Evolutionary conservation across 805 yeast genomes (phyloP).

Genomic region (Saccharomycopsis synnaedendra): DNA sequence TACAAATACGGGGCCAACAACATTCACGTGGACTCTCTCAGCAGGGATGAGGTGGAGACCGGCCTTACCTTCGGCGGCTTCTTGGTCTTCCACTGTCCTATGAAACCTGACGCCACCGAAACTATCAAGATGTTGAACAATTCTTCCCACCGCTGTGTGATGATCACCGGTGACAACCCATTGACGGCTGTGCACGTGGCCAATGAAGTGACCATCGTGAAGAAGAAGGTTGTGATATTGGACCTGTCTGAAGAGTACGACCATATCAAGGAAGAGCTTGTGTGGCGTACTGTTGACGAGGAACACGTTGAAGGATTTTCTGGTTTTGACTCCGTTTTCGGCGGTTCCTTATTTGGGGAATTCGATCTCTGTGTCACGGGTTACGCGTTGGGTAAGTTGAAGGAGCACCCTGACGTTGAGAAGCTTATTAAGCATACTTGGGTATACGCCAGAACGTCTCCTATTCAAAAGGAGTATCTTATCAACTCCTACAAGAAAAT

Average conservation of each 20-base stretch:
- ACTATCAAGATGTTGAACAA: constrained; percentile 88
- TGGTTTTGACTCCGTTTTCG: too few relatives aligned
- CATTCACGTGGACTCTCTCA: constrained; percentile 44
- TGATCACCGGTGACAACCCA: constrained; percentile 99
- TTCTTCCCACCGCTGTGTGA: constrained; percentile 88
- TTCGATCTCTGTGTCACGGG: constrained; percentile 92
- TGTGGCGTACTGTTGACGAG: constrained; percentile 82
- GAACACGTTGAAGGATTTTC: constrained; percentile 26
- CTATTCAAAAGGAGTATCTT: constrained; percentile 87
- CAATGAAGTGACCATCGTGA: constrained; percentile 78
- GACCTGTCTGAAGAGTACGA: constrained; percentile 67
- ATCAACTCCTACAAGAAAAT: constrained; percentile 71
- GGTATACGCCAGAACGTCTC: constrained; percentile 97
- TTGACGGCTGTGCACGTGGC: constrained; percentile 98
- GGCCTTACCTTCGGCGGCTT: constrained; percentile 79
- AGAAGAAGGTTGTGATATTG: constrained; percentile 72
- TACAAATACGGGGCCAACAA: constrained; percentile 52
- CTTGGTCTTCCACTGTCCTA: constrained; percentile 93
- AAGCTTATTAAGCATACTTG: constrained; percentile 80
- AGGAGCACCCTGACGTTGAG: constrained; percentile 56
- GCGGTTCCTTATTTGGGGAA: constrained; percentile 37
- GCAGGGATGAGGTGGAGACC: constrained; percentile 69
- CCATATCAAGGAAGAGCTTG: constrained; percentile 41
- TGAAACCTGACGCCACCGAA: constrained; percentile 85
- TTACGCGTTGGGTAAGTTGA: constrained; percentile 62